phyloP scores from a whole-genome alignment of 2,329 filamentous ascomycete genomes.

The Colletotrichum caudatum region DNA sequence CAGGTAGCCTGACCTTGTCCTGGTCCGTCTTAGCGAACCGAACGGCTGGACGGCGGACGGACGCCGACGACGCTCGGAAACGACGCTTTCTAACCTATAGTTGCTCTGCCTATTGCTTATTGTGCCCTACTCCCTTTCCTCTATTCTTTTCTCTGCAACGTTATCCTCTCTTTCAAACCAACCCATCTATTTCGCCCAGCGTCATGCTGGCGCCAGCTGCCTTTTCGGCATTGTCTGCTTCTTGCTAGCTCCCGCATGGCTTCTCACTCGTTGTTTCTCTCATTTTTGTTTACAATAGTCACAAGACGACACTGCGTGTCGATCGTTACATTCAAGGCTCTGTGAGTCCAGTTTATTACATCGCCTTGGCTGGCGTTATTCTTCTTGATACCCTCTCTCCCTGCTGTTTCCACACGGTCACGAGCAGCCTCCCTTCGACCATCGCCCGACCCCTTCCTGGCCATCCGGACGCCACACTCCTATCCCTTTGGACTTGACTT shows the following conservation, averaged over 20 bases:
- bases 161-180: constrained; percentile 1
- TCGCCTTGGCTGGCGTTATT: background rate
- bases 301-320: background rate
- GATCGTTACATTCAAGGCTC: constrained; percentile 15
- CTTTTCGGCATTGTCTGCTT: constrained; percentile 6
- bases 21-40: constrained; percentile 3
- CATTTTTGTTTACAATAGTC: background rate
- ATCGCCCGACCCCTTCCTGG: background rate
- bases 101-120: background rate
- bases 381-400: constrained; percentile 16
- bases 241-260: constrained; percentile 7
- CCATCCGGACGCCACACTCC: background rate
- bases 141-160: constrained; percentile 1
- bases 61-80: constrained; percentile 20
- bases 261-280: background rate
- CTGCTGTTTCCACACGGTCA: background rate
- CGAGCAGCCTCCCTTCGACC: constrained; percentile 17
- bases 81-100: constrained; percentile 11
- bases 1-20: background rate
- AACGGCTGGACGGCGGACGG: constrained; percentile 10
- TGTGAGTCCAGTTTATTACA: constrained; percentile 14
- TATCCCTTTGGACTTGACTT: constrained; percentile 6
- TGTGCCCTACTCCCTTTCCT: constrained; percentile 1
- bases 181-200: constrained; percentile 1
- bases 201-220: constrained; percentile 37